These are phyloP conservation scores for Dendrostoma leiphaemia DNA, from an alignment of 2,329 filamentous ascomycete species.

Conservation along the genomic window DNA sequence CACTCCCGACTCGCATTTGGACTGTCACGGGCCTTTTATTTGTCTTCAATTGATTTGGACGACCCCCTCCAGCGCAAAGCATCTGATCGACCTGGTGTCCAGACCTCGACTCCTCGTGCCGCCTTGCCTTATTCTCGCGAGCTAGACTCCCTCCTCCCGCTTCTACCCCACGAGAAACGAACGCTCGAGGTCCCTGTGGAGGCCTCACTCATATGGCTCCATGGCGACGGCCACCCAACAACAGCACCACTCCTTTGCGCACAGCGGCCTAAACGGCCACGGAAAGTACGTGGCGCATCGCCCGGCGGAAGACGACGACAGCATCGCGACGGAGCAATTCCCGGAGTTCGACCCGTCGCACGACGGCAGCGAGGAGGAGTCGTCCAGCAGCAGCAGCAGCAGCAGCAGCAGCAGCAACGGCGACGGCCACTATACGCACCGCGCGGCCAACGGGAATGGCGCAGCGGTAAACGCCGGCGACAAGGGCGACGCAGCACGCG, in stretches of 20 bases:
- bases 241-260: constrained; percentile 5
- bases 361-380: constrained; percentile 16
- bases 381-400: background rate
- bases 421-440: constrained; percentile 13
- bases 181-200: constrained; percentile 1
- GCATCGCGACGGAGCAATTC: constrained; percentile 18
- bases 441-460: background rate
- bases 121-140: background rate
- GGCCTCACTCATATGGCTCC: constrained; percentile 18
- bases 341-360: constrained; percentile 19
- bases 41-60: background rate
- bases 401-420: background rate
- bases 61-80: constrained; percentile 1
- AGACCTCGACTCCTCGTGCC: too few species aligned
- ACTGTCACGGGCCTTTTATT: background rate
- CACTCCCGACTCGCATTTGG: background rate
- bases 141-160: background rate
- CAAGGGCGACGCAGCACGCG: background rate
- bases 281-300: constrained; percentile 1
- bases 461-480: background rate
- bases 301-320: constrained; percentile 15
- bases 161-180: background rate
- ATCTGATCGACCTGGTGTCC: too few species aligned
- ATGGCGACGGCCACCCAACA: constrained; percentile 16
- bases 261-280: constrained; percentile 13